A percentile compares a stretch with the other conserved stretches of the same genome.
Conservation (phyloP, 495 filamentous ascomycete species). For the Lasiosphaeria hispida region DNA sequence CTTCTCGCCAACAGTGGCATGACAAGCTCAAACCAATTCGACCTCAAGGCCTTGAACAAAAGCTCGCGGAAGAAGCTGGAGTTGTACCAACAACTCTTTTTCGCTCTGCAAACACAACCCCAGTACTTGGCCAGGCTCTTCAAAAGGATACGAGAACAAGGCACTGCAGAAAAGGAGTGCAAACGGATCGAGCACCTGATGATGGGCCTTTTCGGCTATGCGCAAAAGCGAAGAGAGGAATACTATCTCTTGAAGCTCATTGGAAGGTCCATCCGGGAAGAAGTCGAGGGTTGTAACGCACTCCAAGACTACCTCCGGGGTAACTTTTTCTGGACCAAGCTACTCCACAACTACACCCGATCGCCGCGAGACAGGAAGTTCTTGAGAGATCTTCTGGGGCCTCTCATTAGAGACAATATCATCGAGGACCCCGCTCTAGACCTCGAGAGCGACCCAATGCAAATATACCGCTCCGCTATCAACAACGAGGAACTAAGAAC, state of each 20-base stretch:
- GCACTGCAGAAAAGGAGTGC: constrained; percentile 84
- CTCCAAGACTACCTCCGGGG: constrained; percentile 85
- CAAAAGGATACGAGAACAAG: constrained; percentile 76
- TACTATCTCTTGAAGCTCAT: constrained; percentile 95
- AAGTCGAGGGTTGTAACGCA: constrained; percentile 69
- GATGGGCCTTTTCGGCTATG: constrained; percentile 97
- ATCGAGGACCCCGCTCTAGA: constrained; percentile 88
- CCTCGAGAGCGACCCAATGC: constrained; percentile 94
- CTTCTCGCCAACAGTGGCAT: constrained; percentile 84
- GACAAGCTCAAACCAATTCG: constrained; percentile 86
- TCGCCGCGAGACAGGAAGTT: constrained; percentile 92
- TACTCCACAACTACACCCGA: constrained; percentile 83
- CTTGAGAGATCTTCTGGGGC: constrained; percentile 77
- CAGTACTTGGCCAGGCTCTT: constrained; percentile 91
- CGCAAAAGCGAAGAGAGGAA: constrained; percentile 93
- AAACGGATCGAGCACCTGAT: constrained; percentile 89
- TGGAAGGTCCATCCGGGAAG: constrained; percentile 76
- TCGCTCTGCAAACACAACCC: constrained; percentile 94
- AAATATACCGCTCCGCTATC: constrained; percentile 91
- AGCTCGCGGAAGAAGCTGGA: constrained; percentile 91
- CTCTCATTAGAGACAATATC: constrained; percentile 80
- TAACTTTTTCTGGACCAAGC: constrained; percentile 88
- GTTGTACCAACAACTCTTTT: constrained; percentile 96
- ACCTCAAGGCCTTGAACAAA: constrained; percentile 96
- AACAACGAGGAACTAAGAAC: constrained; percentile 96